These are phyloP conservation scores for Aspergillus sp. DNA, from an alignment of 2,329 filamentous ascomycete species.

Conservation along the genomic window DNA sequence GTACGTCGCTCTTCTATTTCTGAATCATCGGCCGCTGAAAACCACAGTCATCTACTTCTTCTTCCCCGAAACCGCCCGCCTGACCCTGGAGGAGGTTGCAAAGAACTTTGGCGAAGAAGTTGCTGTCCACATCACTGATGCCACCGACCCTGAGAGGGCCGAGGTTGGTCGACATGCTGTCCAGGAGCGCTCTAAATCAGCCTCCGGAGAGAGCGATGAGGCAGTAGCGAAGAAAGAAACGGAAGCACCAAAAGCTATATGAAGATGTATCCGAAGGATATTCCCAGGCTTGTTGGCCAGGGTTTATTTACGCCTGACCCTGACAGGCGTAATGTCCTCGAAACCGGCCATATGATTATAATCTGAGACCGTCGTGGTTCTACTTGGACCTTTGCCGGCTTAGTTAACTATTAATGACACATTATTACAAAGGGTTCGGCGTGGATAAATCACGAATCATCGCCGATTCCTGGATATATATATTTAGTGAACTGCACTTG, in stretches of 20 bases:
- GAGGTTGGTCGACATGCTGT: constrained; percentile 10
- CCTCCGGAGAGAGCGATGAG: not conserved
- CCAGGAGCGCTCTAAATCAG: not conserved
- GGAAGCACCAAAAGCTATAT: not conserved
- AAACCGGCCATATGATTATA: not conserved
- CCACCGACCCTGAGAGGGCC: constrained; percentile 33
- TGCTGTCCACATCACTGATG: constrained; percentile 39
- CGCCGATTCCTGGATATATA: no score
- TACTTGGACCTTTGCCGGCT: not conserved
- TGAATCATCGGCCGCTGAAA: constrained; percentile 2
- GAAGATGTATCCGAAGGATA: not conserved
- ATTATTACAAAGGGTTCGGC: no score
- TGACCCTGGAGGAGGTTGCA: constrained; percentile 41
- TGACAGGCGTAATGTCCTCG: not conserved
- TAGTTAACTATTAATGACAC: no score
- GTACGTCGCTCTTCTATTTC: constrained; percentile 9
- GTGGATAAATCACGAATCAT: no score
- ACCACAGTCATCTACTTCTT: constrained; percentile 37
- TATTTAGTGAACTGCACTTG: not conserved
- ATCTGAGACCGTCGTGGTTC: not conserved
- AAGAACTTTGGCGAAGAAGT: constrained; percentile 45
- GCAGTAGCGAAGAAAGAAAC: not conserved
- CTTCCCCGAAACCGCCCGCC: constrained; percentile 36
- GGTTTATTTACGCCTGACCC: not conserved
- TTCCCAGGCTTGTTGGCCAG: not conserved